Percentiles rank a stretch among this genome's conserved stretches.
Evolutionary conservation across 2,329 filamentous ascomycete species (phyloP).

Genomic region (Trichoderma hamatum): DNA sequence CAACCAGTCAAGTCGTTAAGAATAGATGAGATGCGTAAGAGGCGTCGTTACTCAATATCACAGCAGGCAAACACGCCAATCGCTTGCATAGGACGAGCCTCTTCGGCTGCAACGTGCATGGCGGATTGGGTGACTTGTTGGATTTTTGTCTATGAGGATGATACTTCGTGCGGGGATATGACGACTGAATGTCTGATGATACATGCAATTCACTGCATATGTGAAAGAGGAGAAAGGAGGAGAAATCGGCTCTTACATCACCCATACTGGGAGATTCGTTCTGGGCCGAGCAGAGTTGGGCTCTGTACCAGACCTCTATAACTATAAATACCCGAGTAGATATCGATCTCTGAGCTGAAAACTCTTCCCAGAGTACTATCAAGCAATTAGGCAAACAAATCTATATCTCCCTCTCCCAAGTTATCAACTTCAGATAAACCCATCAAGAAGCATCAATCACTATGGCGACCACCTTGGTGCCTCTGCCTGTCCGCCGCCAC

Average conservation of each 20-base stretch:
- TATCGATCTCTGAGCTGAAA: background rate
- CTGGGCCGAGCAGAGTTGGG: no score
- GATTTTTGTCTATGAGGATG: background rate
- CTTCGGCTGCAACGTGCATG: background rate
- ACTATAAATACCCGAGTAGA: slow-evolving; percentile 13
- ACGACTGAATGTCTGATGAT: background rate
- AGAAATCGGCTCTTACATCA: background rate
- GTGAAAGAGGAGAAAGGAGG: background rate
- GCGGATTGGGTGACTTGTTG: background rate
- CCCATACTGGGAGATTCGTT: background rate
- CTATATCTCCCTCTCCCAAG: background rate
- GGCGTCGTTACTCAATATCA: background rate
- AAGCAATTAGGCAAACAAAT: background rate
- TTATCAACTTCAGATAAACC: background rate
- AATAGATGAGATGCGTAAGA: background rate
- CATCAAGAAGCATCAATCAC: background rate
- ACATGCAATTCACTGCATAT: background rate
- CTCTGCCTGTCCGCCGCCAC: background rate
- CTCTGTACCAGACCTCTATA: background rate
- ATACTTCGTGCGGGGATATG: background rate
- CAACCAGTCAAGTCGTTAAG: background rate
- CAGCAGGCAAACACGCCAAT: background rate
- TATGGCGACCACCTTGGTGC: background rate
- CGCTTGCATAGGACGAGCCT: no score
- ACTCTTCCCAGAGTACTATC: background rate